These are phyloP conservation scores for Ceriops tagal DNA, from an alignment of 345 rosid genomes.

Conservation along the genomic window DNA sequence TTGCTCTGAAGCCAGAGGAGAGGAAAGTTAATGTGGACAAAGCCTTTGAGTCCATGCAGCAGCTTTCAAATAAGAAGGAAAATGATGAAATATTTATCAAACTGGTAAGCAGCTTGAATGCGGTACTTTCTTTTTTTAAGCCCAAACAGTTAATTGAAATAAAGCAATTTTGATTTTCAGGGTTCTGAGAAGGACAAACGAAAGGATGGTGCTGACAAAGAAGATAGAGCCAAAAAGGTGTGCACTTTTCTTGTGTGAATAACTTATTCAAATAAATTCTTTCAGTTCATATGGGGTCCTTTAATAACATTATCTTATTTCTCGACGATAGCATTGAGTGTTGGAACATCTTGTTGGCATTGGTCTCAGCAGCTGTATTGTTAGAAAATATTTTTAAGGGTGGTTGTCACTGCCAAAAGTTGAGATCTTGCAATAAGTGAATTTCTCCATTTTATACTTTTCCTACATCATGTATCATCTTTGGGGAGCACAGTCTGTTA, in stretches of 20 bases:
- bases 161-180: conserved; percentile 20
- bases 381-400: no score
- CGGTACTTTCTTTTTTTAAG: background rate
- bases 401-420: no score
- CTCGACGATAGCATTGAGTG: no score
- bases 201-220: conserved; percentile 60
- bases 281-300: no score
- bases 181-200: conserved; percentile 68
- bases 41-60: conserved; percentile 70
- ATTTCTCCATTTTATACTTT: no score
- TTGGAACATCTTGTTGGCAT: no score
- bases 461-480: no score
- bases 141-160: background rate
- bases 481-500: no score
- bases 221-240: conserved; percentile 67
- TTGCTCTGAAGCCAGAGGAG: conserved; percentile 50
- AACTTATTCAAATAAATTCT: no score
- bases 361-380: no score
- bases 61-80: conserved; percentile 60
- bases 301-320: no score
- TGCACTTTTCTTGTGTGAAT: background rate
- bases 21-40: conserved; percentile 56
- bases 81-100: conserved; percentile 49
- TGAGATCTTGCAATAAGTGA: no score
- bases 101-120: conserved; percentile 32